Evolutionary conservation across 2,329 filamentous ascomycete genomes (phyloP), one percentile per base, ranked within the genome.

Genomic region (Pseudocercospora eumusae): DNA sequence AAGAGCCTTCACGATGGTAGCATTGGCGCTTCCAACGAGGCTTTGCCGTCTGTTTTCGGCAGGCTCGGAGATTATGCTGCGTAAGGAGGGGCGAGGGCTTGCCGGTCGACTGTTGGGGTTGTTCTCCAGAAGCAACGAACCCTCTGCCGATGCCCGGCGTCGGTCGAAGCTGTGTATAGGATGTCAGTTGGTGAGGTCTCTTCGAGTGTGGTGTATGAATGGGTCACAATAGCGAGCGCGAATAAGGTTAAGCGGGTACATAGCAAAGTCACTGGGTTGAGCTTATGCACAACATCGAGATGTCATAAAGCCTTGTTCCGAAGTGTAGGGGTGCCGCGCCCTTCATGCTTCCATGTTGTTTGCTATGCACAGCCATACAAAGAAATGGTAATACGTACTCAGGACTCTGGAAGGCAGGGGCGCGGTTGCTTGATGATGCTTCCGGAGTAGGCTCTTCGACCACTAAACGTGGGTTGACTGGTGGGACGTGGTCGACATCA

Each of bases 1-100:
- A 53, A 87, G 78, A 10, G 82, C 82, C 65, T 78, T 82, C 69
- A 85, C 84, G 57, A 77, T 68, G 59, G 70, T 72, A 31, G 75
- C 75, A 78, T 79, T 76, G 66, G 77, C 69, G 66, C 69, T 70
- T 60, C 70, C 69, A 53, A 77, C 73, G 56, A 78, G 68, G 27
- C 76, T 78, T 66, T 78, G 77, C 59, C 71, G 71, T 60, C 77
- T 52, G 47, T 52, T 23, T 18, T 31, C 47, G 47, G 47, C 47
- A 31, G 47, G 21, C 23, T 52, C 47, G 47, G 47, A 28, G 11
- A 52, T 28, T 18, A 52, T 23, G 47, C 47, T 52, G 21, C 25
- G 21, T 15, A 28, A 6, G 15, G 47, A 52, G 4, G 5, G 25
- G 25, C 23, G 13, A 13, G 47, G 25, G 47, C 47, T 52, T 4